Percentiles rank a stretch among this genome's conserved stretches.
These are phyloP conservation scores for Boechera divaricarpa DNA, from an alignment of 345 rosid genomes.

Conservation along the genomic window DNA sequence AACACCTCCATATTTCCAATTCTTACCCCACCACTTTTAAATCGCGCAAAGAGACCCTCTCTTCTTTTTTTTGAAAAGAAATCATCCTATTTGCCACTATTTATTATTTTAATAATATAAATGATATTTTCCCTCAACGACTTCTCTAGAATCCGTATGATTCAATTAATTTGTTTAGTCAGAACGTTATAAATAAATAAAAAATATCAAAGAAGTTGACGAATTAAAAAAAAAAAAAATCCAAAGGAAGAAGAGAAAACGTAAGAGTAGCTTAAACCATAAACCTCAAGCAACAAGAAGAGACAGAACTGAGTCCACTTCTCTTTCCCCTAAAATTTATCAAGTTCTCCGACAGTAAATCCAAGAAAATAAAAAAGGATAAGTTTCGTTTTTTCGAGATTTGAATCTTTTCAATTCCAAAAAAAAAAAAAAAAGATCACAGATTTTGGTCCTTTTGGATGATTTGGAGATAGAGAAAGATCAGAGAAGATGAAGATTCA, in stretches of 20 bases:
- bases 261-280: constrained; percentile 48
- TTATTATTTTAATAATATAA: constrained; percentile 24
- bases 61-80: background rate
- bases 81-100: constrained; percentile 3
- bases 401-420: background rate
- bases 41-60: background rate
- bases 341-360: constrained; percentile 16
- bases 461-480: constrained; percentile 7
- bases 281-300: constrained; percentile 40
- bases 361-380: background rate
- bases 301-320: background rate
- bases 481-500: constrained; percentile 75
- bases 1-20: constrained; percentile 19
- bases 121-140: constrained; percentile 16
- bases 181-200: constrained; percentile 9
- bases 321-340: background rate
- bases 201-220: no score
- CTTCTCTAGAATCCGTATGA: constrained; percentile 28
- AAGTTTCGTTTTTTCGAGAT: constrained; percentile 4
- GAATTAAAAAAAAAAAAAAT: background rate
- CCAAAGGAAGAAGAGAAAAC: constrained; percentile 13
- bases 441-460: background rate
- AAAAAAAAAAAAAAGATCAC: background rate
- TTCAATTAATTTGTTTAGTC: background rate
- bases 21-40: constrained; percentile 26